phyloP scores from a whole-genome alignment of 139 green algal species.

The Coelastrella sp. region DNA sequence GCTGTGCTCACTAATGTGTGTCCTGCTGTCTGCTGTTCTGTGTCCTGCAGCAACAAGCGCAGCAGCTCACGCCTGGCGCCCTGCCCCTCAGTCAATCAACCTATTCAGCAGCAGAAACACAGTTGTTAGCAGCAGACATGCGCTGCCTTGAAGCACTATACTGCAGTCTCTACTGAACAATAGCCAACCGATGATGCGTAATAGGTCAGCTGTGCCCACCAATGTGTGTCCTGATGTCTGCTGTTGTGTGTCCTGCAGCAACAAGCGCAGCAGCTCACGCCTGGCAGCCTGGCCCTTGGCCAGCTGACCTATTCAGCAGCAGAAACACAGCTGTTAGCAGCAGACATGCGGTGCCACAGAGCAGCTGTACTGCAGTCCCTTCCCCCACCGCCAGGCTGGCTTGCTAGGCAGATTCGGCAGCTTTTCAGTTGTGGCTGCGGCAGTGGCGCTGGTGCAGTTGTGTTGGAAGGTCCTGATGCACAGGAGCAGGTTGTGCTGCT shows the following conservation, averaged over 20 bases:
- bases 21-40: too few relatives aligned
- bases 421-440: conserved; percentile 8
- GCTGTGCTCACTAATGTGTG: too few relatives aligned
- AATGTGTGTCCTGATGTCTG: too few relatives aligned
- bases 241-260: neutral
- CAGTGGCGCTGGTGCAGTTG: neutral
- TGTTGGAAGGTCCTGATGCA: neutral
- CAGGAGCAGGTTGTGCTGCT: conserved; percentile 43
- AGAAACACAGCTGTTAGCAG: neutral
- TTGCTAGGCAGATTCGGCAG: conserved; percentile 14
- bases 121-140: conserved; percentile 11
- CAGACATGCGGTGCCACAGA: conserved; percentile 39
- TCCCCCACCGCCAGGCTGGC: conserved; percentile 26
- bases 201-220: too few relatives aligned
- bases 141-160: conserved; percentile 19
- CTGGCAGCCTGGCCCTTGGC: neutral
- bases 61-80: neutral
- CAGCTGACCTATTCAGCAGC: conserved; percentile 12
- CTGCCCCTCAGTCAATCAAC: too few relatives aligned
- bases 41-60: neutral
- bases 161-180: conserved; percentile 59
- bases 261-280: neutral
- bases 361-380: conserved; percentile 47
- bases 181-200: too few relatives aligned
- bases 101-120: neutral